These are phyloP conservation scores for Cryptococcus deneoformans DNA, from an alignment of 1,284 basidiomycete species.

Conservation along the genomic window DNA sequence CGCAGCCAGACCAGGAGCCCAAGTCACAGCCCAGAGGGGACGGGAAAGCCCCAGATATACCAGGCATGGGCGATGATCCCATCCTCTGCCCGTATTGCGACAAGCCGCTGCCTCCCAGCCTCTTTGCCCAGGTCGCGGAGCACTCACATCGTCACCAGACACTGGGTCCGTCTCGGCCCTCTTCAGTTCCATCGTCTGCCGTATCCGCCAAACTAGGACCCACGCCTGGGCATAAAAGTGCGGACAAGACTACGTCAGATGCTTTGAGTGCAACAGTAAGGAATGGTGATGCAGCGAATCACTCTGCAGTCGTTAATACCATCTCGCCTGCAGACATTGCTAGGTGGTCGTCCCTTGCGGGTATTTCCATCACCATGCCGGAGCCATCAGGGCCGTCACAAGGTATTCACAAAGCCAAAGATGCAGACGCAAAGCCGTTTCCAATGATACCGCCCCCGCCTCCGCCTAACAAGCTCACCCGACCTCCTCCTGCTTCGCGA, in stretches of 20 bases:
- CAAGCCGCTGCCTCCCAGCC: conserved; percentile 32
- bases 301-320: conserved; percentile 16
- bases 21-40: background rate
- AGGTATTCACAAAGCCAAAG: too few species aligned
- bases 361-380: too few species aligned
- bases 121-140: conserved; percentile 18
- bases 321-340: conserved; percentile 30
- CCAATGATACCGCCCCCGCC: conserved; percentile 36
- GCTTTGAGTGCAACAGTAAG: conserved; percentile 16
- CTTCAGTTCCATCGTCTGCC: too few species aligned
- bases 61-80: conserved; percentile 35
- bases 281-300: conserved; percentile 32
- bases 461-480: conserved; percentile 10
- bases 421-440: conserved; percentile 18
- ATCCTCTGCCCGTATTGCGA: conserved; percentile 43
- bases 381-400: too few species aligned
- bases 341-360: conserved; percentile 31
- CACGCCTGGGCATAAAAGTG: too few species aligned
- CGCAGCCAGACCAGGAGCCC: background rate
- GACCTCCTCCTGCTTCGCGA: conserved; percentile 1
- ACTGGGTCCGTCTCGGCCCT: too few species aligned
- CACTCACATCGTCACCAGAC: too few species aligned
- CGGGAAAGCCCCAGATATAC: conserved; percentile 10
- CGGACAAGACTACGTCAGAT: conserved; percentile 13
- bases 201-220: too few species aligned